These are phyloP conservation scores for Eleusine coracana DNA, from an alignment of 176 grass and related monocot genomes.

Conservation along the genomic window DNA sequence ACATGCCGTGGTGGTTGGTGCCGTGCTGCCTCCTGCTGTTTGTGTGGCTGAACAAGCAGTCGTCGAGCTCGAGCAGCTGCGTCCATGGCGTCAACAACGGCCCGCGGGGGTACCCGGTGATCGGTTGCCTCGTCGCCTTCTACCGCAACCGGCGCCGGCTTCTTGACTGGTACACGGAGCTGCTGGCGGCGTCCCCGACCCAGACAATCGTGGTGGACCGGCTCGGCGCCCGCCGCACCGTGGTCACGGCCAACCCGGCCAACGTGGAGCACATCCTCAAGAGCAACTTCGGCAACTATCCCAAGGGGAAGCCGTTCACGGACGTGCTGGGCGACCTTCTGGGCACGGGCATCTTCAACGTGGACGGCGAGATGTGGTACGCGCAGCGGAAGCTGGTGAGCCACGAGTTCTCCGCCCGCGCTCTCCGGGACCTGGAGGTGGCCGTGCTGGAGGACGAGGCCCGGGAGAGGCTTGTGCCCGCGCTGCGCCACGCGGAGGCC, in stretches of 20 bases:
- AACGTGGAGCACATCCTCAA: constrained; percentile 88
- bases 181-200: constrained; percentile 64
- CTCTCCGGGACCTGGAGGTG: constrained; percentile 67
- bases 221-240: constrained; percentile 63
- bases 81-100: constrained; percentile 22
- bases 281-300: constrained; percentile 81
- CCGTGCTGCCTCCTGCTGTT: constrained; percentile 41
- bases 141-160: constrained; percentile 66
- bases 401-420: constrained; percentile 82
- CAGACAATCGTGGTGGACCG: constrained; percentile 78
- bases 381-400: constrained; percentile 85
- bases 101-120: constrained; percentile 57
- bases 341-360: constrained; percentile 90
- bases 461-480: constrained; percentile 48
- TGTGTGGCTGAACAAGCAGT: neutral
- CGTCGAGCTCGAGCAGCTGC: neutral
- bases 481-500: constrained; percentile 43
- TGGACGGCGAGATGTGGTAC: constrained; percentile 81
- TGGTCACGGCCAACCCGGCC: constrained; percentile 76
- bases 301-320: constrained; percentile 86
- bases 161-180: constrained; percentile 82
- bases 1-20: constrained; percentile 23
- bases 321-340: constrained; percentile 91
- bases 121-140: constrained; percentile 80
- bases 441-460: constrained; percentile 65